Evolutionary conservation across 2,329 filamentous ascomycete species (phyloP), one percentile per base, ranked within the genome.

Genomic region (Colletotrichum sojae): DNA sequence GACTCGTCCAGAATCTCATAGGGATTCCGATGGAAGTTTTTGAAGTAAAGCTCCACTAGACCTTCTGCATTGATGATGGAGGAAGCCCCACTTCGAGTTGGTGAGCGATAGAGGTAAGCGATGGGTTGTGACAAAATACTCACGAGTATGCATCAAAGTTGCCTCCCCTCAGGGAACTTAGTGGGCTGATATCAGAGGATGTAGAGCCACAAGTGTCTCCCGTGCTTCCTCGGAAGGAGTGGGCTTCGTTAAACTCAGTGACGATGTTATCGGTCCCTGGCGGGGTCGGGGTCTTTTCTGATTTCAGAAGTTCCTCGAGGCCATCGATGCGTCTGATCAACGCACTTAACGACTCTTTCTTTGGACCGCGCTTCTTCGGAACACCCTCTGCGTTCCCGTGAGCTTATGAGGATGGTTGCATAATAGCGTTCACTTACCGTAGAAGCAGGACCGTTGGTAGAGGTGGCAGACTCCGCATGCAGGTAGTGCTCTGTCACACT

Each of bases 401-500:
- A 66, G 63, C 8, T 3, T 36, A 3, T 2, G 13, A 3, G 2
- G 25, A 18, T 36, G 5, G 27, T 27, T 12, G 16, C 4, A 16
- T 13, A 6, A 2, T 5, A 3, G 12, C 4, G 36, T 5, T 12
- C 2, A 36, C 4, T 13, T 20, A 68, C 65, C 66, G 45, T 69
- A 66, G 48, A 66, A 69, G 22, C 66, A 69, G 3, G 61, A 69
- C 18, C 66, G 52, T 15, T 69, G 66, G 52, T 69, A 69, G 22
- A 66, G 62, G 45, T 69, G 61, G 49, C 66, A 69, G 40, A 69
- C 66, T 51, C 66, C 66, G 51, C 66, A 69, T 5, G 62, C 48
- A 25, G 61, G 66, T 60, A 69, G 36, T 16, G 66, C 66, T 60
- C 66, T 66, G 62, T 69, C 66, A 46, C 66, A 69, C 45, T 69